These are phyloP conservation scores for Diaporthe destruens DNA, from an alignment of 2,329 filamentous ascomycete genomes.

Conservation along the genomic window DNA sequence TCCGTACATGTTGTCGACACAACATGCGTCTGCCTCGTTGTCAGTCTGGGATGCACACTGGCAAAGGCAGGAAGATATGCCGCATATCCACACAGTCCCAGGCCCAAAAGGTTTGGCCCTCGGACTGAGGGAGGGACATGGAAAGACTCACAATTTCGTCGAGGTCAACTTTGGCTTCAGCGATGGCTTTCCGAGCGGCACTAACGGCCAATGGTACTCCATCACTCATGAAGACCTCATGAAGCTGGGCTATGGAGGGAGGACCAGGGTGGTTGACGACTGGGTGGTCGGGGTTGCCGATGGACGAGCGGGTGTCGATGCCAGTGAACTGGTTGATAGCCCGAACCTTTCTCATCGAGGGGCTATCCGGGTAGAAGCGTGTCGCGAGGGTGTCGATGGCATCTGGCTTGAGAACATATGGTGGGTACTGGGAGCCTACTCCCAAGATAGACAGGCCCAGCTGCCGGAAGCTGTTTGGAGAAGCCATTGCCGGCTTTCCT, in stretches of 20 bases:
- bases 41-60: conserved; percentile 1
- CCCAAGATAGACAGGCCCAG: conserved; percentile 73
- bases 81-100: no score
- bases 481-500: conserved; percentile 52
- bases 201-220: conserved; percentile 69
- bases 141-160: conserved; percentile 57
- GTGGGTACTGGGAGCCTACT: conserved; percentile 71
- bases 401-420: conserved; percentile 63
- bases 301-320: conserved; percentile 70
- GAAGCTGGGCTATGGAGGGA: conserved; percentile 68
- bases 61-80: background rate
- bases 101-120: background rate
- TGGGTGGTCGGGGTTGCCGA: conserved; percentile 72
- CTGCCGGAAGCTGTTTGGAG: conserved; percentile 58
- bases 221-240: conserved; percentile 66
- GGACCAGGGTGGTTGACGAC: conserved; percentile 68
- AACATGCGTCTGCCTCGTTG: conserved; percentile 65
- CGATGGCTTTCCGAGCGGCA: conserved; percentile 67
- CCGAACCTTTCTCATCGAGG: conserved; percentile 72
- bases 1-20: conserved; percentile 78
- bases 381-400: conserved; percentile 66
- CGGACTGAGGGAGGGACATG: background rate
- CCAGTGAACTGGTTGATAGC: conserved; percentile 75
- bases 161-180: conserved; percentile 64
- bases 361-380: conserved; percentile 63